Evolutionary conservation across 768 basidiomycete species (phyloP), one percentile per base, ranked within the genome.

Genomic region (Psilocybe subaeruginosa): DNA sequence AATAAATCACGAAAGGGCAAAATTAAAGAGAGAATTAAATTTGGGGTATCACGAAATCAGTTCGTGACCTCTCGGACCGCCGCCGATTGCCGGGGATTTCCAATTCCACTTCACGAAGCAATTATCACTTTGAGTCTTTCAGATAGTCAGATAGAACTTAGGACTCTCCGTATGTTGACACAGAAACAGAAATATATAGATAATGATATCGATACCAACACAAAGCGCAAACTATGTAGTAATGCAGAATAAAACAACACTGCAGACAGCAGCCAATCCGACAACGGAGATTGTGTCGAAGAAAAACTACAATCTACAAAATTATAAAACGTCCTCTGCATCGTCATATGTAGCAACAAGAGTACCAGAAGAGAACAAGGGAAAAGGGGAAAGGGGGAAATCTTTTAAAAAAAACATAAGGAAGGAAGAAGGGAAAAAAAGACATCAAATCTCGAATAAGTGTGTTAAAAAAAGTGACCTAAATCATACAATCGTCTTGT

Each of bases 401-500:
- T 23, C 23, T 23, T n/a, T n/a, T 1, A 19, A 19, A 19, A 19
- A 49, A 56, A 39, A 11, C 37, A 46, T 37, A 19, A 9, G 45
- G 23, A 41, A 50, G 27, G 31, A 43, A 51, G 23, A 61, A 52
- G 39, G 31, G 51, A 62, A 39, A 29, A 62, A 39, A 61, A 49
- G 43, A 63, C 61, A 65, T 63, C 66, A 63, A 68, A 65, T 60
- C 64, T 65, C 64, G 62, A 61, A 56, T 29, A 60, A 57, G 54
- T 31, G n/a, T n/a, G 54, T 49, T 51, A 53, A 57, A 37, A 60
- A 39, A 60, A 60, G 37, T 46, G 64, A 68, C 64, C 69, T 68
- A 66, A 68, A 70, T 68, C 67, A 63, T 68, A 68, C 63, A 70
- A 64, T 67, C 63, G 62, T 66, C 63, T 58, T 68, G 66, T 68